Percentiles rank a stretch among this genome's conserved stretches.
These are phyloP conservation scores for Pseudogymnoascus verrucosus DNA, from an alignment of 2,329 filamentous ascomycete species.

Conservation along the genomic window DNA sequence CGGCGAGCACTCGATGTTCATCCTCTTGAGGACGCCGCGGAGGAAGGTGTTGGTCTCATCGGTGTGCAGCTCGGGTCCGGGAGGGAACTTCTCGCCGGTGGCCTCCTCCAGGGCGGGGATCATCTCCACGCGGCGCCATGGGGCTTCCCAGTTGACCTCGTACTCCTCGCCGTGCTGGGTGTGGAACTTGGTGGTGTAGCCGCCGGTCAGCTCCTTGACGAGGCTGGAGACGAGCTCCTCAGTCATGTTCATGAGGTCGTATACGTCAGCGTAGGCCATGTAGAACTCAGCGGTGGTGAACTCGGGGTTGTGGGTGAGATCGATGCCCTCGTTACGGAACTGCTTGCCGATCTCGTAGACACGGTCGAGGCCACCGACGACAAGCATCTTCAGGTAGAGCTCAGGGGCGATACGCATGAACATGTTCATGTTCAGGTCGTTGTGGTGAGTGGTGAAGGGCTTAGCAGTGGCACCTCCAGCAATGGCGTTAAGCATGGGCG, in stretches of 20 bases:
- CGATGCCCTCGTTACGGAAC: slow-evolving; percentile 89
- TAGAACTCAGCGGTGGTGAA: slow-evolving; percentile 99
- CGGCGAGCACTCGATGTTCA: slow-evolving; percentile 79
- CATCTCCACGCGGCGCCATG: slow-evolving; percentile 93
- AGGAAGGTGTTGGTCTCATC: slow-evolving; percentile 82
- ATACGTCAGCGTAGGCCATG: slow-evolving; percentile 83
- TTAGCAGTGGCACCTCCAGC: slow-evolving; percentile 92
- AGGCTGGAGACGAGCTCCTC: slow-evolving; percentile 88
- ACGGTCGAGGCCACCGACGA: slow-evolving; percentile 87
- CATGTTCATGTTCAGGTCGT: slow-evolving; percentile 89
- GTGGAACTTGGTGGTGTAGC: slow-evolving; percentile 77
- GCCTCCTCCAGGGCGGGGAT: slow-evolving; percentile 86
- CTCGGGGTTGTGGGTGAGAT: slow-evolving; percentile 94
- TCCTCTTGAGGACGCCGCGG: slow-evolving; percentile 75
- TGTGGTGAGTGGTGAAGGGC: slow-evolving; percentile 93
- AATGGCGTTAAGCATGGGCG: slow-evolving; percentile 94
- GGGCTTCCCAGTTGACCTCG: slow-evolving; percentile 91
- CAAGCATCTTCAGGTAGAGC: slow-evolving; percentile 90
- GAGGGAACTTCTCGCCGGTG: slow-evolving; percentile 87
- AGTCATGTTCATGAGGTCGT: slow-evolving; percentile 84
- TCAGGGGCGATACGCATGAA: slow-evolving; percentile 94
- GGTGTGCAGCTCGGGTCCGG: slow-evolving; percentile 82
- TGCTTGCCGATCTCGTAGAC: slow-evolving; percentile 95
- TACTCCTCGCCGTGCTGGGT: slow-evolving; percentile 80
- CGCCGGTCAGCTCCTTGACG: slow-evolving; percentile 80